Conservation (phyloP, 2,329 filamentous ascomycete genomes). For the Colletotrichum shisoi region DNA sequence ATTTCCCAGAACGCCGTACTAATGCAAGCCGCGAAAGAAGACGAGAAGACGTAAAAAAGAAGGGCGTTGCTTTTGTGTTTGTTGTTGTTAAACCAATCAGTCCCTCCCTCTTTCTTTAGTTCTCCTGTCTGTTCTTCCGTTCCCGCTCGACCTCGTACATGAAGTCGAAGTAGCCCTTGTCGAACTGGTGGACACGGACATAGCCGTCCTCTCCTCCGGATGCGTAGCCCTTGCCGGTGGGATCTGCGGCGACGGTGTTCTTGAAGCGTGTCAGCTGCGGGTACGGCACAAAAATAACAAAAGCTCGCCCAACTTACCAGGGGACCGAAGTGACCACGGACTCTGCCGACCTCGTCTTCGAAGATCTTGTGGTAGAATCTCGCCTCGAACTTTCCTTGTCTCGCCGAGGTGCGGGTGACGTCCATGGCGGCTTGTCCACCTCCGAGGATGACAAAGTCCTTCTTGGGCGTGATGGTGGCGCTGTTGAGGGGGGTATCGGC, state of each 20-base stretch:
- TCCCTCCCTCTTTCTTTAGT: slow-evolving; percentile 22
- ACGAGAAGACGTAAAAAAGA: slow-evolving; percentile 32
- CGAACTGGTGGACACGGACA: slow-evolving; percentile 97
- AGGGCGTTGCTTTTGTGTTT: slow-evolving; percentile 26
- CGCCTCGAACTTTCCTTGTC: slow-evolving; percentile 99
- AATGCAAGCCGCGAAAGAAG: slow-evolving; percentile 52
- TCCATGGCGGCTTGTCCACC: slow-evolving; percentile 99
- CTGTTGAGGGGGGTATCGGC: slow-evolving; percentile 97
- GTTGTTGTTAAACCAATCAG: slow-evolving; percentile 22
- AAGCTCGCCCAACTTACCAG: slow-evolving; percentile 57
- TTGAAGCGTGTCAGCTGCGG: slow-evolving; percentile 41
- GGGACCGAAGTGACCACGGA: slow-evolving; percentile 95
- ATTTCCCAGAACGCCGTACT: slow-evolving; percentile 52
- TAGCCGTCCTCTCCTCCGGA: slow-evolving; percentile 98
- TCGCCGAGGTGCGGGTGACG: slow-evolving; percentile 90
- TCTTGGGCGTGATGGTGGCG: slow-evolving; percentile 90
- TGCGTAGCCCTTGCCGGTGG: slow-evolving; percentile 89
- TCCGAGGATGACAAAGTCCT: slow-evolving; percentile 96
- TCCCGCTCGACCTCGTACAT: slow-evolving; percentile 98
- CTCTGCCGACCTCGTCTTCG: slow-evolving; percentile 97
- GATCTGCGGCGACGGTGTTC: slow-evolving; percentile 95
- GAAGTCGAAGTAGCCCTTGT: slow-evolving; percentile 98
- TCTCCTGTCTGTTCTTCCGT: slow-evolving; percentile 56
- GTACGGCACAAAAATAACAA: too few species aligned
- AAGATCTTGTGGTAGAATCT: slow-evolving; percentile 99